Percentiles rank a stretch among this genome's conserved stretches.
Conservation (phyloP, 768 basidiomycete species). For the Mycena maculata region DNA sequence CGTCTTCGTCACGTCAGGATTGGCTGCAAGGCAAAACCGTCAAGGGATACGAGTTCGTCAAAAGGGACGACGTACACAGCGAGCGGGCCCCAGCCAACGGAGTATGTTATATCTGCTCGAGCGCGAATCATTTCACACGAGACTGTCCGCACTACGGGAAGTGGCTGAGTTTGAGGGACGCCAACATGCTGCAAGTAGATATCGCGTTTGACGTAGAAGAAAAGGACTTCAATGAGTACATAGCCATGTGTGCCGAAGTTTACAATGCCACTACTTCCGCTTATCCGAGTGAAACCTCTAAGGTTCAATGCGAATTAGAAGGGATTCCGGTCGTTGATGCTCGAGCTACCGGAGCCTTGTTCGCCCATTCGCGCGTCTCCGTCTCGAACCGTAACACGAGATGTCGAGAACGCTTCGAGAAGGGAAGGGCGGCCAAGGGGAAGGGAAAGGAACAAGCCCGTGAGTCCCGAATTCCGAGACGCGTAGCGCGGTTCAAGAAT, state of each 20-base stretch:
- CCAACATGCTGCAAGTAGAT: slow-evolving; percentile 11
- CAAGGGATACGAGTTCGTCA: slow-evolving; percentile 1
- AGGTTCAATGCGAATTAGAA: not conserved
- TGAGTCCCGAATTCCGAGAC: not conserved
- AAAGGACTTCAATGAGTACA: slow-evolving; percentile 18
- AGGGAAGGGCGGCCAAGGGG: too few species aligned
- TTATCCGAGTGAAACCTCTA: slow-evolving; percentile 4
- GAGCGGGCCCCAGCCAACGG: slow-evolving; percentile 1
- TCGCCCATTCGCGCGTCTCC: not conserved
- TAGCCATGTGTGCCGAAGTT: slow-evolving; percentile 14
- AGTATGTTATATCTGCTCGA: slow-evolving; percentile 37
- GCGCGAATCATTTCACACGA: slow-evolving; percentile 33
- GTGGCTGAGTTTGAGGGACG: slow-evolving; percentile 26
- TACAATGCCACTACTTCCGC: not conserved
- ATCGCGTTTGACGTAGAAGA: slow-evolving; percentile 13
- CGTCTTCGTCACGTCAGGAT: not conserved
- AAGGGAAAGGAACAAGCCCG: too few species aligned
- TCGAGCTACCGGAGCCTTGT: not conserved
- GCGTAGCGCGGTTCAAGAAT: not conserved
- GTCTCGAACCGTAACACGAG: not conserved
- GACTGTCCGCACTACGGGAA: slow-evolving; percentile 38
- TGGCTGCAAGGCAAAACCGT: slow-evolving; percentile 23
- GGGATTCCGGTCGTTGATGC: not conserved
- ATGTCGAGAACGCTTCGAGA: not conserved
- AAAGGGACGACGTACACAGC: slow-evolving; percentile 15